Evolutionary conservation across 2,329 filamentous ascomycete species (phyloP).

Genomic region (Pseudocercospora cruenta): DNA sequence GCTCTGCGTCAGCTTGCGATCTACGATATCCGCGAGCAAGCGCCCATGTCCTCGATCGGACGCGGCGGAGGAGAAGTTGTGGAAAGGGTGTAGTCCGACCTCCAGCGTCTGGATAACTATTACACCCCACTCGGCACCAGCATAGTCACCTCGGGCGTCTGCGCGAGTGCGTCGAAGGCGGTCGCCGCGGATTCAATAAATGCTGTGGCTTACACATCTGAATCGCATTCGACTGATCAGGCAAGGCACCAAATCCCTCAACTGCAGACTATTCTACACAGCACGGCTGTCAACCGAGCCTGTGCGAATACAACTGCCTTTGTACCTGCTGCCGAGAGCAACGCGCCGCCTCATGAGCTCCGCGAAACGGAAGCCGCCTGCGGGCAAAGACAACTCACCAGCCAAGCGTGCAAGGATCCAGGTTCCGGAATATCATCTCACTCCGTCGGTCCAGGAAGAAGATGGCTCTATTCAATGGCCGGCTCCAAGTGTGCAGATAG

Average conservation of each 20-base stretch:
- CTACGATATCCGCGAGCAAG: constrained; percentile 1
- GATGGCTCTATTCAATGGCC: constrained; percentile 63
- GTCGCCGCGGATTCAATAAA: not conserved
- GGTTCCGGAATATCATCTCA: constrained; percentile 52
- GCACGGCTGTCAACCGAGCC: not conserved
- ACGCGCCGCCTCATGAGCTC: constrained; percentile 13
- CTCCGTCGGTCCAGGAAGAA: constrained; percentile 47
- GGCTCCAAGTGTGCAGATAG: constrained; percentile 60
- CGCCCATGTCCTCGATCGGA: constrained; percentile 1
- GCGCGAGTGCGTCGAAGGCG: not conserved
- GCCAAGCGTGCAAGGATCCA: constrained; percentile 37
- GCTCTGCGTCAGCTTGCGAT: not conserved
- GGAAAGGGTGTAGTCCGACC: not conserved
- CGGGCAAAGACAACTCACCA: constrained; percentile 18
- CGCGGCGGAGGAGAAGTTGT: not conserved
- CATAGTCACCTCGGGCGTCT: not conserved
- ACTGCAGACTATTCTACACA: not conserved
- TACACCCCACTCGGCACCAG: not conserved
- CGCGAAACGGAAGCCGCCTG: constrained; percentile 23
- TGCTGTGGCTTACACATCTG: not conserved
- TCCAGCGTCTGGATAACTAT: not conserved
- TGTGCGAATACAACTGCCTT: not conserved
- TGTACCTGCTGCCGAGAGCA: not conserved
- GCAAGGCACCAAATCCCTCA: not conserved
- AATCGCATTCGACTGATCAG: constrained; percentile 1